Conservation (phyloP, 2,329 filamentous ascomycete species). For the Elsinoe batatas region DNA sequence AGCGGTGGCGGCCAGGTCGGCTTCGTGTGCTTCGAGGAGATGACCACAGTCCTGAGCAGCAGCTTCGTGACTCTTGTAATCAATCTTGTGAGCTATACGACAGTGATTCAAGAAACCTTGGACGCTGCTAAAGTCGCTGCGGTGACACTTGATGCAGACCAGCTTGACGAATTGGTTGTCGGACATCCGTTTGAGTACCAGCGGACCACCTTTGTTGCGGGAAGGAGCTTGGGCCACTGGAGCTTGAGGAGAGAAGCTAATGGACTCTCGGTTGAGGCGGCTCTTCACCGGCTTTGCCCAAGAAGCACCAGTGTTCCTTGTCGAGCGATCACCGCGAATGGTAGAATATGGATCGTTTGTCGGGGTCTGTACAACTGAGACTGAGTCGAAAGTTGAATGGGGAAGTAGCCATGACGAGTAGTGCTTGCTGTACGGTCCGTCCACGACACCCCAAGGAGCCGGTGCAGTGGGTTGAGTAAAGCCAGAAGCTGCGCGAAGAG, state of each 20-base stretch:
- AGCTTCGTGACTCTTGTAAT: constrained; percentile 93
- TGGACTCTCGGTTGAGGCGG: constrained; percentile 48
- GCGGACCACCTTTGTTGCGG: constrained; percentile 62
- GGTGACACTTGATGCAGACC: constrained; percentile 74
- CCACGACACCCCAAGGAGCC: constrained; percentile 78
- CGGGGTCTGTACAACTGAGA: constrained; percentile 23
- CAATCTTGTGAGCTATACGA: constrained; percentile 84
- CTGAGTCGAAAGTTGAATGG: constrained; percentile 68
- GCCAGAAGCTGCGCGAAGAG: constrained; percentile 52
- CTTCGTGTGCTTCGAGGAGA: constrained; percentile 61
- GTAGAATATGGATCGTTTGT: constrained; percentile 17
- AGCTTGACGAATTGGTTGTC: constrained; percentile 84
- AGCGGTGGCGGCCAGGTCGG: constrained; percentile 15
- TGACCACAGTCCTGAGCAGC: constrained; percentile 82
- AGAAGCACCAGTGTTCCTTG: constrained; percentile 63
- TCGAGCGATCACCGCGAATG: constrained; percentile 54
- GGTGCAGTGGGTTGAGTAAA: constrained; percentile 65
- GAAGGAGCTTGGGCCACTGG: constrained; percentile 53
- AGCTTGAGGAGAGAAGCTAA: constrained; percentile 52
- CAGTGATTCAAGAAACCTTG: constrained; percentile 99
- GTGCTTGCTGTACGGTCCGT: constrained; percentile 88
- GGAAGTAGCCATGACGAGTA: constrained; percentile 93
- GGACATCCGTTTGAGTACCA: constrained; percentile 69
- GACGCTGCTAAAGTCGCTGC: constrained; percentile 88
- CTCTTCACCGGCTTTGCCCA: constrained; percentile 37